Conservation (phyloP, 495 filamentous ascomycete species). For the Penicillium waksmanii region DNA sequence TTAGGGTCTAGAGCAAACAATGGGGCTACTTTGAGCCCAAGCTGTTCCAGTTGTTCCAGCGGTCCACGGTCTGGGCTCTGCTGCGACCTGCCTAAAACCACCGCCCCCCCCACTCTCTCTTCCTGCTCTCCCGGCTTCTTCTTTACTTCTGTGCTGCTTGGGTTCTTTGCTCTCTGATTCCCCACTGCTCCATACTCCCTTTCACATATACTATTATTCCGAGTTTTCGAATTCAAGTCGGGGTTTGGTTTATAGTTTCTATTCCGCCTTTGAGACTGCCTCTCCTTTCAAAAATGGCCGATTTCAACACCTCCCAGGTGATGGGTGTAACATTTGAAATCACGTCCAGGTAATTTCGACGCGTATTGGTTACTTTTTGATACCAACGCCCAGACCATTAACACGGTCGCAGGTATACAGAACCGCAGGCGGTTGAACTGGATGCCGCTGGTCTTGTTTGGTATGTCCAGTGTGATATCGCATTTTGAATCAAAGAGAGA, state of each 20-base stretch:
- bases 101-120: not conserved
- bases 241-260: not conserved
- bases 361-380: slow-evolving; percentile 1
- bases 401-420: slow-evolving; percentile 8
- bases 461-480: not conserved
- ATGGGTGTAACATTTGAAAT: slow-evolving; percentile 16
- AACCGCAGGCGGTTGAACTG: slow-evolving; percentile 12
- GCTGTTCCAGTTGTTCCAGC: not conserved
- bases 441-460: slow-evolving; percentile 13
- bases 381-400: not conserved
- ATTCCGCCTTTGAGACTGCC: too few species aligned
- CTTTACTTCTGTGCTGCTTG: not conserved
- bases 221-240: not conserved
- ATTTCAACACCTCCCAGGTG: slow-evolving; percentile 4
- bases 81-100: not conserved
- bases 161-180: not conserved
- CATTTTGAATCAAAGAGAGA: not conserved
- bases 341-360: slow-evolving; percentile 1
- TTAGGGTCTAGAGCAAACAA: not conserved
- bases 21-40: not conserved
- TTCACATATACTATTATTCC: not conserved
- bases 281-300: slow-evolving; percentile 6
- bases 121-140: not conserved
- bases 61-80: not conserved
- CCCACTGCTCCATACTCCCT: not conserved